Base-by-base conservation (phyloP, 2,329 filamentous ascomycete species). In the Fusarium albosuccineum region DNA sequence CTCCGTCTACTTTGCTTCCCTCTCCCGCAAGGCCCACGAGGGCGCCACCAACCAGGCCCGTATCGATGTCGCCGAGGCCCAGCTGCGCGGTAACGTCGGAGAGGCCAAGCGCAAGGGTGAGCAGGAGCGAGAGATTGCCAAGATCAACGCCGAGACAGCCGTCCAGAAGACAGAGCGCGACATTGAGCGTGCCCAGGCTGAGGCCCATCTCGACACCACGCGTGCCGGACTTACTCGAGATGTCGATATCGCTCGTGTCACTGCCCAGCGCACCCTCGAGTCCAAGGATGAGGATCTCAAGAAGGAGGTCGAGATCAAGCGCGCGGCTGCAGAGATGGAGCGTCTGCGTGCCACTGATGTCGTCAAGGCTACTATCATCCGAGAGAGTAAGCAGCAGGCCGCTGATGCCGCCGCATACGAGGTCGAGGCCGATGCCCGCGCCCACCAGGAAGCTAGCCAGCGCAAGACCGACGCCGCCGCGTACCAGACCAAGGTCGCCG, bases 141-240 rank as follows among this genome's bases (percentile, higher is more conserved):
- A 94, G 82, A 97, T 97, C 80, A 88, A 94, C 77, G 92, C 93
- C 68, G 89, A 93, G 71, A 97, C 93, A 1, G 92, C 92, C 2
- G 92, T 96, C 2, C 86, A 92, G 63, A 93, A 95, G 82, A 96
- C 93, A 0, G 89, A 95, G 75, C 89, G 92, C 50, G 93, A 95
- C 75, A 90, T 91, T 45, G 92, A 96, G 80, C 92, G 93, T 64
- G 91, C 92, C 3, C 80, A 86, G 46, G 93, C 93, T 42, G 92
- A 96, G 75, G 91, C 92, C 10, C 89, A 89, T 56, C 86, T 97
- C 54, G 87, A 89, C 37, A 92, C 90, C 16, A 86, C 88, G 69
- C 89, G 94, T 78, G 91, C 92, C 2, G 85, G 86, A 52, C 89
- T 96, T 60, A 86, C 88, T 68, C 87, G 91, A 36, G 90, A 93